These are phyloP conservation scores for Knufia petricola DNA, from an alignment of 2,329 filamentous ascomycete species.

Conservation along the genomic window DNA sequence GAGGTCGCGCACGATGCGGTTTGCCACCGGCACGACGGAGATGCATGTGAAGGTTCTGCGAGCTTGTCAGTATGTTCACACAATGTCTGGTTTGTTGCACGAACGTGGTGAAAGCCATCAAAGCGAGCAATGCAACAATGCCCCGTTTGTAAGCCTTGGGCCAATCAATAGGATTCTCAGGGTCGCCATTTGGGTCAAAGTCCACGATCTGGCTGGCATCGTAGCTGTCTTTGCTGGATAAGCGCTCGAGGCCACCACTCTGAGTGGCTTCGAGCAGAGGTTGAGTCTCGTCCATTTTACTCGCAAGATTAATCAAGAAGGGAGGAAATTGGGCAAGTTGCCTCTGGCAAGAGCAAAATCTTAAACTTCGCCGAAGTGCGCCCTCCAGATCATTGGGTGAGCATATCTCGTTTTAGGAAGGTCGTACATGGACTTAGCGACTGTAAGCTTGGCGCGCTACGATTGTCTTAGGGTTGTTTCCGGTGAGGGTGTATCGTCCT, in stretches of 20 bases:
- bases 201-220: conserved; percentile 13
- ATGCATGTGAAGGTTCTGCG: conserved; percentile 49
- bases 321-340: too few relatives aligned
- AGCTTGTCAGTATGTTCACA: conserved; percentile 1
- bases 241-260: conserved; percentile 3
- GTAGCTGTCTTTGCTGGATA: conserved; percentile 1
- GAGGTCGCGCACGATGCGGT: conserved; percentile 41
- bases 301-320: too few relatives aligned
- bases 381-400: too few relatives aligned
- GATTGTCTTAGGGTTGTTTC: too few relatives aligned
- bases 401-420: too few relatives aligned
- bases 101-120: conserved; percentile 21
- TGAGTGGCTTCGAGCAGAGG: conserved; percentile 10
- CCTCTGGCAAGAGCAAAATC: too few relatives aligned
- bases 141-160: conserved; percentile 18
- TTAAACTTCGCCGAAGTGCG: too few relatives aligned
- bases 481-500: too few relatives aligned
- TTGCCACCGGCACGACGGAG: conserved; percentile 45
- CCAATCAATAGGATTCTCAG: conserved; percentile 23
- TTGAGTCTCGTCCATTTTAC: conserved; percentile 17
- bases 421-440: too few relatives aligned
- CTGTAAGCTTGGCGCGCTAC: too few relatives aligned
- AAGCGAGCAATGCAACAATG: conserved; percentile 19
- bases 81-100: too few relatives aligned
- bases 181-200: conserved; percentile 20